These are phyloP conservation scores for Entomortierella parvispora DNA, from an alignment of 192 early-diverging fungal species.

Conservation along the genomic window DNA sequence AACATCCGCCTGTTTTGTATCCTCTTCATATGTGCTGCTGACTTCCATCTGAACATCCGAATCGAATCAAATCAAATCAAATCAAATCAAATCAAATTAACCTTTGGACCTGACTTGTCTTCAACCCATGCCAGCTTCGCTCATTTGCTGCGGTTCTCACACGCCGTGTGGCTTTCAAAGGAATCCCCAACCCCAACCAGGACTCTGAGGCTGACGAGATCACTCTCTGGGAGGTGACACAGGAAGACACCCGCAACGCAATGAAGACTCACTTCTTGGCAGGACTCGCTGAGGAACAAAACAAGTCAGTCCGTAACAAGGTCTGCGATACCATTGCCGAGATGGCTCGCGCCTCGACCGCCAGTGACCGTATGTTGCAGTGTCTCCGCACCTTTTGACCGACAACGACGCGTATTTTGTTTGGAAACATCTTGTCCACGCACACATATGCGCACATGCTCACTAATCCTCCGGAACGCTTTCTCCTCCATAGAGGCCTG, in stretches of 20 bases:
- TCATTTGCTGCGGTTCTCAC: conserved; percentile 64
- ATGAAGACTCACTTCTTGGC: conserved; percentile 83
- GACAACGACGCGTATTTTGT: conserved; percentile 2
- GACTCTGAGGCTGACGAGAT: conserved; percentile 48
- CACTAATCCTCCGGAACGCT: background rate
- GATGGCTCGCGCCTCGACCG: conserved; percentile 71
- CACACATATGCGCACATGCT: no score
- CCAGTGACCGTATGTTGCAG: conserved; percentile 57
- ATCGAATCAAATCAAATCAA: no score
- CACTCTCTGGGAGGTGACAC: conserved; percentile 78
- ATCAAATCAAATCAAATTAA: no score
- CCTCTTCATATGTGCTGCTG: background rate
- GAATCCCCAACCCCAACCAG: conserved; percentile 46
- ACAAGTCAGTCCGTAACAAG: conserved; percentile 84
- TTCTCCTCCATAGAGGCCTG: conserved; percentile 72
- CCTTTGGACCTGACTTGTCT: no score
- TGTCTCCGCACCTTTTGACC: conserved; percentile 1
- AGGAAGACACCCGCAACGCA: conserved; percentile 67
- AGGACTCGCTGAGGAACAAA: conserved; percentile 80
- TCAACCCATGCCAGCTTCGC: conserved; percentile 58
- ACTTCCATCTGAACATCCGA: background rate
- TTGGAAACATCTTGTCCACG: no score
- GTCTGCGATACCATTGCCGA: conserved; percentile 95
- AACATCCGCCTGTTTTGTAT: background rate
- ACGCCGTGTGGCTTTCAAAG: conserved; percentile 68